Base-by-base conservation (phyloP, 1,284 basidiomycete species). In the Tilletia setariae region DNA sequence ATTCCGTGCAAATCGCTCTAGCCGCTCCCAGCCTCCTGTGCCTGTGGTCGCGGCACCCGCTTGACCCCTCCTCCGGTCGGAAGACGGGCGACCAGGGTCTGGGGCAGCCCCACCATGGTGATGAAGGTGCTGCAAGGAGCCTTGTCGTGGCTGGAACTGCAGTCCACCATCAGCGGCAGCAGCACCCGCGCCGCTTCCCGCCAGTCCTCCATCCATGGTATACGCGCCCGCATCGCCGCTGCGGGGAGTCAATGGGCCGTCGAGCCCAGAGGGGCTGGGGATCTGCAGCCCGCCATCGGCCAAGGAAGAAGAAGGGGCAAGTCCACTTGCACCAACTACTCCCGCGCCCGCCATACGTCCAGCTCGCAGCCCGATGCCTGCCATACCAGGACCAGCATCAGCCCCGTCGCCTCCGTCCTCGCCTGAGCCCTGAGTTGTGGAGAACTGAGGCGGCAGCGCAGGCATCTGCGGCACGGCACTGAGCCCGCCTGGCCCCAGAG, bases 401-500 rank as follows among this genome's bases (percentile, higher is more conserved):
- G 35, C 35, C 4, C 35, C 35, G 6, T 40, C 35, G 6, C 35
- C 35, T 40, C 35, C 35, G 46, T 23, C 46, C 7, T 23, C 46
- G 4, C 46, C 46, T 44, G 43, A 9, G 11, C 35, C 35, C 35
- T 40, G 35, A 11, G 35, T 11, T 11, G 35, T 40, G 56, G 74
- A 61, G 3, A 35, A 46, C 9, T 59, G 23, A n/a, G 46, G 44
- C 3, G 67, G 67, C 23, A 68, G n/a, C 8, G 65, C 65, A 28
- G 63, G 67, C 64, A 68, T 51, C 4, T 49, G 44, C n/a, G 68
- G 65, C 28, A 66, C 64, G 32, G 74, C 71, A 44, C 70, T 71
- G 56, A 73, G 75, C 0, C 77, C 74, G 1, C 79, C 74, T 0
- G 78, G 74, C 21, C 74, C 79, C 16, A 78, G 56, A 15, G 72